Evolutionary conservation across 345 rosid species (phyloP).

Genomic region (Jatropha curcas): DNA sequence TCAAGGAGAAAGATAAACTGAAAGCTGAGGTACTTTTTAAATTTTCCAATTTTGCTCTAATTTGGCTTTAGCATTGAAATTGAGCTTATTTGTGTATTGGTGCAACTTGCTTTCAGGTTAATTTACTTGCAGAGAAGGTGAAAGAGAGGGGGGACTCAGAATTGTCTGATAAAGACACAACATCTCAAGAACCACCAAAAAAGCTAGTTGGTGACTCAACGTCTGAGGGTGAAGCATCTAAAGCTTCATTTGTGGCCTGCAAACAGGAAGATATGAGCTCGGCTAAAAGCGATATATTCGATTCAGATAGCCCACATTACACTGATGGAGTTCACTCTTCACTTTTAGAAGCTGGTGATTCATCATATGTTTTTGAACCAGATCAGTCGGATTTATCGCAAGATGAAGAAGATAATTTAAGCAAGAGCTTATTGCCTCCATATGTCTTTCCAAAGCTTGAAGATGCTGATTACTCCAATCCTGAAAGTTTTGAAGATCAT

Average conservation of each 20-base stretch:
- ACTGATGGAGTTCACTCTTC: conserved; percentile 50
- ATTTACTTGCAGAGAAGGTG: conserved; percentile 23
- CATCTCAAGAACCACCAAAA: conserved; percentile 9
- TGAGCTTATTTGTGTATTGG: neutral
- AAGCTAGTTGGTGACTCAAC: conserved; percentile 16
- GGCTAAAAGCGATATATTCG: conserved; percentile 30
- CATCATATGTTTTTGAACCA: conserved; percentile 31
- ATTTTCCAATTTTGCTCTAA: neutral
- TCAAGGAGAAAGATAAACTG: conserved; percentile 27
- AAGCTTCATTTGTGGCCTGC: conserved; percentile 18
- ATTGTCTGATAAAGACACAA: conserved; percentile 19
- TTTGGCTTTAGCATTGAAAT: neutral
- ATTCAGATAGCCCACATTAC: conserved; percentile 43
- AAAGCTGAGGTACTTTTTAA: conserved; percentile 24
- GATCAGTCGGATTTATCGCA: conserved; percentile 35
- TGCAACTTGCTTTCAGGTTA: conserved; percentile 18
- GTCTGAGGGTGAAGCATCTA: conserved; percentile 25
- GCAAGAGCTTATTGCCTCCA: conserved; percentile 29
- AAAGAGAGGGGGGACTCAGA: conserved; percentile 17
- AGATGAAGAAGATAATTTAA: conserved; percentile 34
- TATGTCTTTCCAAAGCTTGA: conserved; percentile 40
- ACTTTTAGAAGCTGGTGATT: conserved; percentile 31
- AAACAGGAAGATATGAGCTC: conserved; percentile 35
- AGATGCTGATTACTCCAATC: conserved; percentile 33
- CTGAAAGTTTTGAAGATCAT: conserved; percentile 33